Evolutionary conservation across 768 basidiomycete genomes (phyloP), one percentile per base, ranked within the genome.

Genomic region (Tylopilus vinaceipallidus): DNA sequence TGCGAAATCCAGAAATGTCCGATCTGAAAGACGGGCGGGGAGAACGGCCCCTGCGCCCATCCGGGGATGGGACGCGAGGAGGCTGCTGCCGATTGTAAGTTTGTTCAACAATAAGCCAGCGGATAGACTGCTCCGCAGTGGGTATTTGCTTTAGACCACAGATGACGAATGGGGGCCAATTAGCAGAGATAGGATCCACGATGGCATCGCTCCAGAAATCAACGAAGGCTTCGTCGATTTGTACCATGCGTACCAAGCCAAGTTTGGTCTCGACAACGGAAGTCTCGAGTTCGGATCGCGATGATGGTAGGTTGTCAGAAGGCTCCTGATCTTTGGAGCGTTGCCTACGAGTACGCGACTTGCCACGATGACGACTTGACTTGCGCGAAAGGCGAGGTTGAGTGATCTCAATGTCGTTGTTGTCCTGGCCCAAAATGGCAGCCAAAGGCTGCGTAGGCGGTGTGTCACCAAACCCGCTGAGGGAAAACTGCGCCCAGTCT

Each of bases 171-270:
- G 75, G 69, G 12, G 87, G 88, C 87, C 84, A 89, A 36, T 70
- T 65, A 1, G 74, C 64, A 0, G 84, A 72, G 49, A 88, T 76
- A 16, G 86, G 81, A 58, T 91, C 88, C 14, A 83, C 69, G 27
- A 90, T 61, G 2, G 86, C 78, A 59, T 91, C 88, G 43, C 75
- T 78, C 87, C 88, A 91, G 62, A 89, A 89, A 64, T 91, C 88
- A 46, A 90, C 69, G 63, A 91, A 91, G 1, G 88, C 86, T 58
- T 91, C 88, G 58, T 91, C 89, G 11, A 91, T 60, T 52, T 81
- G 76, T n/a, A 83, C 68, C 30, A 80, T 55, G 9, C 59, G 58
- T 8, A 67, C 58, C 2, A 66, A 66, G 13, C 73, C 68, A 11
- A 84, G 65, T 9, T 68, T 64, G 0, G 75, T 74, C 19, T 75